phyloP scores from a whole-genome alignment of 768 basidiomycete genomes.

The Termitomyces sp. region DNA sequence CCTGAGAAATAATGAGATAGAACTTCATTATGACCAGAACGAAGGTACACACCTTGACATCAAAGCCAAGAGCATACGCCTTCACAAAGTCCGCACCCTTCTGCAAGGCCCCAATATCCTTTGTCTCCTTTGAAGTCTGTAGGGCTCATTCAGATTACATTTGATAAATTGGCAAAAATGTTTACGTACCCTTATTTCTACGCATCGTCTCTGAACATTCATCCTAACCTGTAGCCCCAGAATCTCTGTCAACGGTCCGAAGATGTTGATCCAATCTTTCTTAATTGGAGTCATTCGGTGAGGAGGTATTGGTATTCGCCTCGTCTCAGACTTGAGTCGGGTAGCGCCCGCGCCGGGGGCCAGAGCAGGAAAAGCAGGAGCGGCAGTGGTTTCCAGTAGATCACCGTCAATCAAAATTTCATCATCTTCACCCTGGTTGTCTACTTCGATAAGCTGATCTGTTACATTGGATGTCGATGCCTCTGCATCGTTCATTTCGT shows the following conservation, averaged over 20 bases:
- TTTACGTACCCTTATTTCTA: slow-evolving; percentile 83
- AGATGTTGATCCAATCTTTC: slow-evolving; percentile 30
- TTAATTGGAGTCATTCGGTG: slow-evolving; percentile 97
- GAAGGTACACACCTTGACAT: slow-evolving; percentile 72
- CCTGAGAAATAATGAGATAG: slow-evolving; percentile 39
- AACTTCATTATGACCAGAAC: not conserved
- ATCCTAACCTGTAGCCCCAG: slow-evolving; percentile 94
- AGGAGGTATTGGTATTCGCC: slow-evolving; percentile 88
- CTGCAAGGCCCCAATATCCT: slow-evolving; percentile 88
- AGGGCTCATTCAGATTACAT: not conserved
- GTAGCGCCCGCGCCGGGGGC: slow-evolving; percentile 51
- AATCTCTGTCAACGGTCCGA: slow-evolving; percentile 93
- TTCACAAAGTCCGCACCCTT: slow-evolving; percentile 98
- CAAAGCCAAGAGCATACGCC: slow-evolving; percentile 91
- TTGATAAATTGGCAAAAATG: not conserved
- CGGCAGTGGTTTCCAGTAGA: slow-evolving; percentile 40
- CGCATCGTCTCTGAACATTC: slow-evolving; percentile 85
- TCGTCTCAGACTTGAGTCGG: slow-evolving; percentile 73
- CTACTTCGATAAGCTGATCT: slow-evolving; percentile 4
- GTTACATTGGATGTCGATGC: slow-evolving; percentile 10
- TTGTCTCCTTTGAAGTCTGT: slow-evolving; percentile 92
- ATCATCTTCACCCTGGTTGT: slow-evolving; percentile 46
- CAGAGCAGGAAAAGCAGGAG: slow-evolving; percentile 68
- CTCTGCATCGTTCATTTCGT: slow-evolving; percentile 17
- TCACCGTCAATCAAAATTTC: slow-evolving; percentile 58